These are phyloP conservation scores for Magnusiomyces fungicola DNA, from an alignment of 1,139 yeast genomes.

Conservation along the genomic window DNA sequence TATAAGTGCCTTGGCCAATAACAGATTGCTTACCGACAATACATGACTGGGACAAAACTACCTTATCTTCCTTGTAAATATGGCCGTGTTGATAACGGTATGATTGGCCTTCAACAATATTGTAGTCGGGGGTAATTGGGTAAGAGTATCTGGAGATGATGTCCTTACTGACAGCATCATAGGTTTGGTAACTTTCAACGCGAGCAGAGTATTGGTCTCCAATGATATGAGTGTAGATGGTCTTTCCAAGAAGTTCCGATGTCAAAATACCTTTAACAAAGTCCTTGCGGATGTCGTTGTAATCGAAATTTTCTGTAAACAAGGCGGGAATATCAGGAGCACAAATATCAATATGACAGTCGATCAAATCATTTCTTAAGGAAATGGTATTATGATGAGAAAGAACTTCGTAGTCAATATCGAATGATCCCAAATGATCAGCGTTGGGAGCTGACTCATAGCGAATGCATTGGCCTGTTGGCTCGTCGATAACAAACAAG, in stretches of 20 bases:
- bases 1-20: slow-evolving; percentile 65
- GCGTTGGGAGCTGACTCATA: slow-evolving; percentile 48
- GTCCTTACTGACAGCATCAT: slow-evolving; percentile 87
- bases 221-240: slow-evolving; percentile 77
- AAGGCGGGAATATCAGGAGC: slow-evolving; percentile 92
- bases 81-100: slow-evolving; percentile 78
- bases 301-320: slow-evolving; percentile 93
- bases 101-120: slow-evolving; percentile 60
- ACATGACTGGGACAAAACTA: slow-evolving; percentile 88
- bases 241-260: slow-evolving; percentile 83
- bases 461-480: slow-evolving; percentile 67
- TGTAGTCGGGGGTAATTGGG: slow-evolving; percentile 85
- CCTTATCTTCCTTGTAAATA: slow-evolving; percentile 71
- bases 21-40: slow-evolving; percentile 67
- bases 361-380: slow-evolving; percentile 85
- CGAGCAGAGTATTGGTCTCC: slow-evolving; percentile 83
- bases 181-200: slow-evolving; percentile 89
- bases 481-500: slow-evolving; percentile 68
- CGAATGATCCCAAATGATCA: slow-evolving; percentile 35
- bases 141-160: slow-evolving; percentile 85
- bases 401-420: slow-evolving; percentile 77
- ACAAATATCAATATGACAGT: slow-evolving; percentile 94
- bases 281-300: slow-evolving; percentile 76
- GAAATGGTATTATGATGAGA: slow-evolving; percentile 72
- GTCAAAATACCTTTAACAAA: slow-evolving; percentile 87